Base-by-base conservation (phyloP, 495 filamentous ascomycete species). In the Aspergillus sclerotiicarbonarius region DNA sequence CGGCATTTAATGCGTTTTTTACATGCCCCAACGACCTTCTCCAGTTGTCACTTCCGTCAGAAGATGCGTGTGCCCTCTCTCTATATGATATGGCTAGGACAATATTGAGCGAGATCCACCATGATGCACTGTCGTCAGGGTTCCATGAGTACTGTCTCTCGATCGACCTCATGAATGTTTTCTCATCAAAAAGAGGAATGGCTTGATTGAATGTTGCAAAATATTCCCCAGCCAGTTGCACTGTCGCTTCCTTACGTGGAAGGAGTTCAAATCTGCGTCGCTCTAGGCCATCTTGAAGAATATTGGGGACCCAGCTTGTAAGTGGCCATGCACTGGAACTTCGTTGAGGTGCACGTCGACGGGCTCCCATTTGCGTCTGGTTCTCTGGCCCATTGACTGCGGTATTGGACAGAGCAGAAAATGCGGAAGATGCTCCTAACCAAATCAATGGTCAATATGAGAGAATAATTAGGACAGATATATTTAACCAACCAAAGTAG, bases 71-170 rank as follows among this genome's bases (percentile, higher is more conserved):
- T n/a, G 59, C 59, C 32, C 62, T 60, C 55, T 62, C 53, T 35
- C 44, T 57, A n/a, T 62, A 63, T 8, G 64, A 52, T n/a, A 67
- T 59, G 4, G 58, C 63, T 18, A 69, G 43, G 4, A 64, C 61
- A 53, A 69, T 43, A 20, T 65, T 65, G 9, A 66, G 35, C 5
- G 59, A 45, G 19, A 48, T 60, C 63, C 65, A 68, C 58, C 53
- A 65, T 1, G 66, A 66, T 3, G 63, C 56, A 49, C 56, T 62
- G 20, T 66, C 63, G 41, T 61, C 57, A 0, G 59, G 56, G 43
- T 66, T 62, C 63, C 61, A 64, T 1, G 59, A 60, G 32, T 58
- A 64, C 29, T 64, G 60, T 46, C 52, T 62, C 4, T 66, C 54
- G 10, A 60, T 30, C 8, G 59, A 43, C 20, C 33, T 29, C 19